Conservation (phyloP, 2,329 filamentous ascomycete species). For the Exophiala sp. region DNA sequence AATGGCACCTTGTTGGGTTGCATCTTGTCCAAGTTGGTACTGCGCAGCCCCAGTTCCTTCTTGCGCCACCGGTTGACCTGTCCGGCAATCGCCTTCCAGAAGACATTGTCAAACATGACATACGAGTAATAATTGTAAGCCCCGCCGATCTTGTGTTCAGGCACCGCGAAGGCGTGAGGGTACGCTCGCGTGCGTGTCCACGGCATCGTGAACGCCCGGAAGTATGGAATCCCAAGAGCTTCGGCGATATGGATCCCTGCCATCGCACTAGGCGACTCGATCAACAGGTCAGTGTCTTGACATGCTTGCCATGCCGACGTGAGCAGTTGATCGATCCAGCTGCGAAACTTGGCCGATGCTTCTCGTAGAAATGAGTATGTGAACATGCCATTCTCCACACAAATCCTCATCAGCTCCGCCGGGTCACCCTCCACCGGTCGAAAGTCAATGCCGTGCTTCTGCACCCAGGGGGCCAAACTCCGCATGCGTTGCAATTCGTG, state of each 20-base stretch:
- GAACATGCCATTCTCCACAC: slow-evolving; percentile 96
- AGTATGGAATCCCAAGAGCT: slow-evolving; percentile 86
- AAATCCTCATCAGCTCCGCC: slow-evolving; percentile 88
- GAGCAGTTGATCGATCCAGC: slow-evolving; percentile 89
- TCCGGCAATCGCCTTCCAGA: slow-evolving; percentile 87
- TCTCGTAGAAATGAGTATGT: slow-evolving; percentile 85
- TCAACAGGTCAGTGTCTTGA: slow-evolving; percentile 78
- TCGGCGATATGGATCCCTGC: slow-evolving; percentile 96
- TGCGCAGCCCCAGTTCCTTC: slow-evolving; percentile 67
- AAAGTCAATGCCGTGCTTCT: slow-evolving; percentile 91
- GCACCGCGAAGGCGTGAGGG: slow-evolving; percentile 90
- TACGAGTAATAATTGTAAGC: slow-evolving; percentile 94
- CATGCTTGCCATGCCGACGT: slow-evolving; percentile 76
- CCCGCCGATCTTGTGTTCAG: slow-evolving; percentile 88
- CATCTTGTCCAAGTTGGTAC: slow-evolving; percentile 81
- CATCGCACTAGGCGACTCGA: slow-evolving; percentile 96
- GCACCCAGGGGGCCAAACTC: slow-evolving; percentile 88
- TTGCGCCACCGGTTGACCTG: slow-evolving; percentile 93
- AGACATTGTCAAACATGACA: slow-evolving; percentile 91
- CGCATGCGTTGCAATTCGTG: slow-evolving; percentile 81
- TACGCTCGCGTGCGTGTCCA: slow-evolving; percentile 96
- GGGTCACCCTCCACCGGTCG: slow-evolving; percentile 83
- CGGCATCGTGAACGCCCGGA: slow-evolving; percentile 96
- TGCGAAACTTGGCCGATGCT: slow-evolving; percentile 78
- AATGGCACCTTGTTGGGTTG: slow-evolving; percentile 98